Evolutionary conservation across 2,329 filamentous ascomycete genomes (phyloP).

Genomic region (Thelonectria discophora): DNA sequence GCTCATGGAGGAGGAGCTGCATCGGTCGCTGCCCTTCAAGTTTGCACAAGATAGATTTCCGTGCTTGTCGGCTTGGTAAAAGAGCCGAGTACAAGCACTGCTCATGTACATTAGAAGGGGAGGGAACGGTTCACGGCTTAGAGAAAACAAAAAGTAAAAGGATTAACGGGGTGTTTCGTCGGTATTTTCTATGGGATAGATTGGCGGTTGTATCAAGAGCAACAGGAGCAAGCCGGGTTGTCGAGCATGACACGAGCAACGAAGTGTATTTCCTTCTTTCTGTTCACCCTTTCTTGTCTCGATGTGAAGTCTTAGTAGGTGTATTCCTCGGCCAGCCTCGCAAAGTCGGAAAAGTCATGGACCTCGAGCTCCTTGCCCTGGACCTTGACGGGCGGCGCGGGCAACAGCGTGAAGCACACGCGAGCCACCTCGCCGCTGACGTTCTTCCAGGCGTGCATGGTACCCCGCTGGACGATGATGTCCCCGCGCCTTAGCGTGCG

Average conservation of each 20-base stretch:
- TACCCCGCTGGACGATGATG: conserved; percentile 38
- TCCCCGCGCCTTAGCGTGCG: conserved; percentile 33
- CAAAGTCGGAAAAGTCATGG: conserved; percentile 35
- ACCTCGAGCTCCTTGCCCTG: conserved; percentile 34
- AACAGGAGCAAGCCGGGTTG: not conserved
- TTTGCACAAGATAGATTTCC: conserved; percentile 30
- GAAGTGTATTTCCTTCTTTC: not conserved
- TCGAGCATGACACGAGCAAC: too few species aligned
- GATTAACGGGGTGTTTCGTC: conserved; percentile 4
- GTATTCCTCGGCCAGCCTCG: conserved; percentile 31
- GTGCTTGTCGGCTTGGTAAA: conserved; percentile 15
- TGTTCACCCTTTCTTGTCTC: not conserved
- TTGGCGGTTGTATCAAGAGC: not conserved
- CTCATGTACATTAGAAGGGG: not conserved
- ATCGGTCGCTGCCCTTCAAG: conserved; percentile 41
- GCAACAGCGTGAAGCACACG: conserved; percentile 36
- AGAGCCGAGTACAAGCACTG: not conserved
- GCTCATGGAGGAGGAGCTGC: conserved; percentile 36
- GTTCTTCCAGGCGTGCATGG: conserved; percentile 40
- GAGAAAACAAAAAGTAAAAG: conserved; percentile 1
- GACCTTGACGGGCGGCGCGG: conserved; percentile 31
- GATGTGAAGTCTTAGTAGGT: conserved; percentile 1
- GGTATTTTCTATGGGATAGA: conserved; percentile 20
- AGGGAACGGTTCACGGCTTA: not conserved
- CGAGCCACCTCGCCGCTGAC: conserved; percentile 30